Evolutionary conservation across 2,329 filamentous ascomycete species (phyloP), one percentile per base, ranked within the genome.

Genomic region (Colletotrichum spaethianum): DNA sequence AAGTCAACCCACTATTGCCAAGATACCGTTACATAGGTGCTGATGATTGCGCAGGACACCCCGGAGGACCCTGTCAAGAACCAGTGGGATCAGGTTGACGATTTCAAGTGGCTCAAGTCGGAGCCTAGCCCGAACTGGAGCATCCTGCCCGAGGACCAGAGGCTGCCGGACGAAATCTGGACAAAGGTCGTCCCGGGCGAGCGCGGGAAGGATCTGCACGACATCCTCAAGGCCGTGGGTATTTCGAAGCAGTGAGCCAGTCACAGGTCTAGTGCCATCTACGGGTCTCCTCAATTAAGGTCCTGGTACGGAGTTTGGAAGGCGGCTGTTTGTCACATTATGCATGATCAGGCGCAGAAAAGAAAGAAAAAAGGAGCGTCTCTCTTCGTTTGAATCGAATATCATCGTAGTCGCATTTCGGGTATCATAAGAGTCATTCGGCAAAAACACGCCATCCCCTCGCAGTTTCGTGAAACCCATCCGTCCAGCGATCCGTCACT

Each of bases 31-130:
- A 14, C 16, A 7, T 20, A 3, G 16, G 23, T 50, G 53, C 60
- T 74, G 14, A 79, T 38, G 11, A 74, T 73, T 74, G 59, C 74
- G 62, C 76, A 77, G 33, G 44, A 74, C 4, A 76, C 80, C 50
- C 76, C 79, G 11, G 78, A 78, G 12, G 76, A 80, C 11, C 66
- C 76, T 1, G 75, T 78, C 4, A 82, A 83, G 70, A 96, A 97
- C 79, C 89, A 93, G 77, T 99, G 94, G 94, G 89, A 95, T 76
- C 91, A 96, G 77, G 93, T 98, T 20, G 94, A 98, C 80, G 96
- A 99, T 81, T 99, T 99, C 86, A 97, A 97, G 83, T 98, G 96
- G 96, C 88, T 98, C 74, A 97, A 95, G 81, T 87, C 89, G 20
- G 94, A 93, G 70, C 90, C 90, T 38, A 98, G 94, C 79, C 96